Percentiles rank a stretch among this genome's conserved stretches.
phyloP scores from a whole-genome alignment of 1,284 basidiomycete genomes.

The Ganoderma multipileum region DNA sequence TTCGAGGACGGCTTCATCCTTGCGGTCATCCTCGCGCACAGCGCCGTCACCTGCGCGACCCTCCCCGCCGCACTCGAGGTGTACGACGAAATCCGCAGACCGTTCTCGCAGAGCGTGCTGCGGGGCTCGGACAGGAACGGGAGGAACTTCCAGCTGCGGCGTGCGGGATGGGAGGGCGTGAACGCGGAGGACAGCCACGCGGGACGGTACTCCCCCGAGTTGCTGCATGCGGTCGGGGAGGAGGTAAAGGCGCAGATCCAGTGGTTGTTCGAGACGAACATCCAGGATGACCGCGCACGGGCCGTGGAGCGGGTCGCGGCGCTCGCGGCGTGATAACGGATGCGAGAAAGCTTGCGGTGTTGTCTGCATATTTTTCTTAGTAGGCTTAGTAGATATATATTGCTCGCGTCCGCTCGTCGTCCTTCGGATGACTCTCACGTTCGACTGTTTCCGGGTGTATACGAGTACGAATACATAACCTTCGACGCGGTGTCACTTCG shows the following conservation, averaged over 20 bases:
- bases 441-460: too few relatives aligned
- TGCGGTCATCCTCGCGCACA: conserved; percentile 10
- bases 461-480: too few relatives aligned
- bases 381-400: too few relatives aligned
- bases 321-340: not conserved
- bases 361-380: too few relatives aligned
- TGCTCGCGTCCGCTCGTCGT: too few relatives aligned
- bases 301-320: not conserved
- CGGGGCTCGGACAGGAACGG: conserved; percentile 10
- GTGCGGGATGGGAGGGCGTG: conserved; percentile 3
- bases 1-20: conserved; percentile 38
- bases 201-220: conserved; percentile 6
- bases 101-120: conserved; percentile 22
- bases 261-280: not conserved
- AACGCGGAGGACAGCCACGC: conserved; percentile 13
- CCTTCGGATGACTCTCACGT: too few relatives aligned
- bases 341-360: too few relatives aligned
- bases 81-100: conserved; percentile 23
- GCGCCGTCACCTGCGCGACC: not conserved
- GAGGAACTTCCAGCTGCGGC: conserved; percentile 1
- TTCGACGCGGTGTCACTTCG: too few relatives aligned
- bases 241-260: not conserved
- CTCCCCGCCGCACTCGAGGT: conserved; percentile 13
- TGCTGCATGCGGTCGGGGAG: conserved; percentile 3
- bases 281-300: conserved; percentile 24